Conservation (phyloP, 768 basidiomycete species). For the Mycena amicta region DNA sequence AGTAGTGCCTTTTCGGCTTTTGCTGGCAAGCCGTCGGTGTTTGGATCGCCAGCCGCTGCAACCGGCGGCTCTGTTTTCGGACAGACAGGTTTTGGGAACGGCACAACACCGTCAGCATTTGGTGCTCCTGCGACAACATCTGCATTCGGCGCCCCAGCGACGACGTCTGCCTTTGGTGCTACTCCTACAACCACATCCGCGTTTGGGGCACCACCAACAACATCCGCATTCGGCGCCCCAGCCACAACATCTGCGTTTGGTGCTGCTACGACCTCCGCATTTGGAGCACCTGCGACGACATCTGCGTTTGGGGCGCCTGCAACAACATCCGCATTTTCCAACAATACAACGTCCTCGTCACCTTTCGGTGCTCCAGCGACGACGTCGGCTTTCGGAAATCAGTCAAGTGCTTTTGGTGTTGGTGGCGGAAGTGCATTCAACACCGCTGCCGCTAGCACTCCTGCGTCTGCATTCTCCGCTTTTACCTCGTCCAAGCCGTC, state of each 20-base stretch:
- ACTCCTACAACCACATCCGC: constrained; percentile 8
- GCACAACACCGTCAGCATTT: constrained; percentile 26
- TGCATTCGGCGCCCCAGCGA: constrained; percentile 23
- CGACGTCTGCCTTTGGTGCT: constrained; percentile 43
- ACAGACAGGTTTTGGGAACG: constrained; percentile 7
- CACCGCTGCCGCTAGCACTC: neutral
- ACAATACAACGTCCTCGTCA: constrained; percentile 1
- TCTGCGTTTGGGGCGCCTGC: constrained; percentile 38
- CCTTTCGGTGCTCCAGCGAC: neutral
- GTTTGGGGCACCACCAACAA: constrained; percentile 21
- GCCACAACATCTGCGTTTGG: constrained; percentile 33
- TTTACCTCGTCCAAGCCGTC: constrained; percentile 20
- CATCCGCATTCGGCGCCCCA: constrained; percentile 34
- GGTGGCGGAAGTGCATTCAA: neutral
- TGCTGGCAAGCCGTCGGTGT: constrained; percentile 21
- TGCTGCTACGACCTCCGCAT: constrained; percentile 20
- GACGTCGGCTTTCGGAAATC: constrained; percentile 42
- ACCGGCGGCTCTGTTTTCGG: constrained; percentile 25
- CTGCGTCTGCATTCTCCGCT: neutral
- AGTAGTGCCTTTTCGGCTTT: constrained; percentile 25
- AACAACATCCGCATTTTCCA: constrained; percentile 1
- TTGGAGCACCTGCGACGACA: constrained; percentile 22
- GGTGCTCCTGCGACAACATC: constrained; percentile 25
- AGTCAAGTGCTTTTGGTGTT: constrained; percentile 31
- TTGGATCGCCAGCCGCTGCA: neutral